A percentile compares a stretch with the other conserved stretches of the same genome.
These are phyloP conservation scores for Halenospora varia DNA, from an alignment of 495 filamentous ascomycete species.

Conservation along the genomic window DNA sequence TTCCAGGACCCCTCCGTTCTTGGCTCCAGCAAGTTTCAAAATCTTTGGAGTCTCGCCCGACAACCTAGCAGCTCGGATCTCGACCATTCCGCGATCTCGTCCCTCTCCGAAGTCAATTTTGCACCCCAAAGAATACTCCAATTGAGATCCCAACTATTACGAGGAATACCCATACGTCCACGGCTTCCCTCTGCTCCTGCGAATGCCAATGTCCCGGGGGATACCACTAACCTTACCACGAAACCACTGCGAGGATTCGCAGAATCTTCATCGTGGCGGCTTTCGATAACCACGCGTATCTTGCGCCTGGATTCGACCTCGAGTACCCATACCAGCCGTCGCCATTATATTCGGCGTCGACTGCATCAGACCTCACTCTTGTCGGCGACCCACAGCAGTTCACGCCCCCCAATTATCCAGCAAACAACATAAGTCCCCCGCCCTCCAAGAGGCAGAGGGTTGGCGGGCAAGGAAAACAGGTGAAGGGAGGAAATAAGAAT, in stretches of 20 bases:
- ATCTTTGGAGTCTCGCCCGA: not conserved
- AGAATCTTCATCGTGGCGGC: constrained; percentile 26
- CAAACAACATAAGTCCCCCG: constrained; percentile 13
- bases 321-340: constrained; percentile 23
- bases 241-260: constrained; percentile 22
- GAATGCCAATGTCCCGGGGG: constrained; percentile 19
- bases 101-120: constrained; percentile 1
- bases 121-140: not conserved
- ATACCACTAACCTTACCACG: not conserved
- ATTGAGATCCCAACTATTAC: not conserved
- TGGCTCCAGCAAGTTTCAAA: constrained; percentile 4
- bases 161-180: not conserved
- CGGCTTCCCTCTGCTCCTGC: not conserved
- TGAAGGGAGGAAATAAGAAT: constrained; percentile 7
- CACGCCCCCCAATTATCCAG: constrained; percentile 10
- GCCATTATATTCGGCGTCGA: constrained; percentile 23
- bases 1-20: too few relatives aligned
- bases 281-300: constrained; percentile 22
- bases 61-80: constrained; percentile 11
- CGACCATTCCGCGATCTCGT: constrained; percentile 6
- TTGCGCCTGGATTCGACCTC: constrained; percentile 20
- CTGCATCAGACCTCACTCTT: constrained; percentile 19
- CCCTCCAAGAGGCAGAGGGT: constrained; percentile 26
- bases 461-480: constrained; percentile 16
- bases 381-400: constrained; percentile 22